Evolutionary conservation across 805 yeast genomes (phyloP).

Genomic region (Cyberlindnera suaveolens): DNA sequence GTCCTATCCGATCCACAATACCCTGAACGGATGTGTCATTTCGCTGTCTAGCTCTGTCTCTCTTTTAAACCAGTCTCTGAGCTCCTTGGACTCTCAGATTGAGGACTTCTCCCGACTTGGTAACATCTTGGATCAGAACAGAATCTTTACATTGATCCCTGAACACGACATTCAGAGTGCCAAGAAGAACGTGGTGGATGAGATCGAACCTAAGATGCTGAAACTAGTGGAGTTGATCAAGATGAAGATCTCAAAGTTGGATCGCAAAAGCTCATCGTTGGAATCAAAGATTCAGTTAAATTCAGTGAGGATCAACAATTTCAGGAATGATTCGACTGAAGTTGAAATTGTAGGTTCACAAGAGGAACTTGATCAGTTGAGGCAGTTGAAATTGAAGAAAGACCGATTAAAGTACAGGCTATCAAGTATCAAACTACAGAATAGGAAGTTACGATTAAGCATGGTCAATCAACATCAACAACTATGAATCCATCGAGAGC

Average conservation of each 20-base stretch:
- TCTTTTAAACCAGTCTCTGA: conserved; percentile 29
- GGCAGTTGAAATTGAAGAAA: conserved; percentile 35
- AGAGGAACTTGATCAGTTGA: conserved; percentile 32
- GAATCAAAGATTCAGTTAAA: conserved; percentile 35
- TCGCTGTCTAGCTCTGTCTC: conserved; percentile 30
- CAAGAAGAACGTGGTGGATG: conserved; percentile 29
- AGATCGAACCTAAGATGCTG: conserved; percentile 37
- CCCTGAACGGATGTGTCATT: conserved; percentile 26
- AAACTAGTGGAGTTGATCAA: conserved; percentile 28
- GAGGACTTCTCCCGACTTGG: conserved; percentile 35
- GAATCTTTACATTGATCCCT: conserved; percentile 46
- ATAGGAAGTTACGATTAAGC: conserved; percentile 21
- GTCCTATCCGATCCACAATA: conserved; percentile 5
- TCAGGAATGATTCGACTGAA: conserved; percentile 12
- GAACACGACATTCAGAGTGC: conserved; percentile 40
- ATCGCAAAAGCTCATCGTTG: conserved; percentile 28
- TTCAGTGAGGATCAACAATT: conserved; percentile 29
- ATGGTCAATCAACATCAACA: conserved; percentile 11
- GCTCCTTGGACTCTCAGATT: conserved; percentile 26
- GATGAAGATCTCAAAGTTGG: conserved; percentile 28
- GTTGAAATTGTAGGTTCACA: conserved; percentile 26
- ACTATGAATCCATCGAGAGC: conserved; percentile 11
- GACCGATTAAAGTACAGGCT: conserved; percentile 37
- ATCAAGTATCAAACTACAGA: conserved; percentile 23
- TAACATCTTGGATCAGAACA: conserved; percentile 35